Base-by-base conservation (phyloP, 805 yeast species). In the Candida maris region DNA sequence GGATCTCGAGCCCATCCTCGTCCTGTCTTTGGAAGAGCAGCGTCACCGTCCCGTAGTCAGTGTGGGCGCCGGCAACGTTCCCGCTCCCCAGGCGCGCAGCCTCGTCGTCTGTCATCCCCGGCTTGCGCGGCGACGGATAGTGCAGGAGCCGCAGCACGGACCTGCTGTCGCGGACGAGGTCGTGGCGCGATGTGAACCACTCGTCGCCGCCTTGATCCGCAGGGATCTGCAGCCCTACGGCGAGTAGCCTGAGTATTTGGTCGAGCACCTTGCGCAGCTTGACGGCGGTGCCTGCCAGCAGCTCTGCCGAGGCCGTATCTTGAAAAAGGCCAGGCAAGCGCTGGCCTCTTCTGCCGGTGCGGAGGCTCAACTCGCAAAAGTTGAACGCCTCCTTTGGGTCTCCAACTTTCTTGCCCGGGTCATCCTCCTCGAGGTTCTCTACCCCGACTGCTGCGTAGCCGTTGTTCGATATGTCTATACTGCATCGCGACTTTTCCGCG, bases 21-120 rank as follows among this genome's bases (percentile, higher is more conserved):
- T 53, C 58, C 71, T 75, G 46, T 70, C 77, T 72, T 58, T 85
- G 94, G 57, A 85, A 81, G 35, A 85, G 62, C 22, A 85, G 59
- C 0, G 94, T 84, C 42, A 82, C 61, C 1, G 85, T 72, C 3
- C 94, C 94, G 51, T 85, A 85, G 53, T 85, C 94, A 0, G 94
- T 85, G 48, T 85, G 94, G 7, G 94, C 93, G 27, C 94, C 95
- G 4, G 93, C 93, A 28, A 57, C 59, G 32, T 57, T 57, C 12
- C 56, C 32, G 3, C 42, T 42, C 15, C 41, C 45, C 17, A 41
- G 41, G 7, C 44, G 36, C 35, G 86, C 67, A 31, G 81, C 70
- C 16, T 67, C 73, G 16, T 75, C 70, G 41, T 76, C 77, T 2
- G 48, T 30, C 41, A 57, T 55, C 14, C 48, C 51, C 6, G 78